Evolutionary conservation across 23 red algal species (phyloP).

Genomic region (Cyanidiococcus yangmingshanensis): DNA sequence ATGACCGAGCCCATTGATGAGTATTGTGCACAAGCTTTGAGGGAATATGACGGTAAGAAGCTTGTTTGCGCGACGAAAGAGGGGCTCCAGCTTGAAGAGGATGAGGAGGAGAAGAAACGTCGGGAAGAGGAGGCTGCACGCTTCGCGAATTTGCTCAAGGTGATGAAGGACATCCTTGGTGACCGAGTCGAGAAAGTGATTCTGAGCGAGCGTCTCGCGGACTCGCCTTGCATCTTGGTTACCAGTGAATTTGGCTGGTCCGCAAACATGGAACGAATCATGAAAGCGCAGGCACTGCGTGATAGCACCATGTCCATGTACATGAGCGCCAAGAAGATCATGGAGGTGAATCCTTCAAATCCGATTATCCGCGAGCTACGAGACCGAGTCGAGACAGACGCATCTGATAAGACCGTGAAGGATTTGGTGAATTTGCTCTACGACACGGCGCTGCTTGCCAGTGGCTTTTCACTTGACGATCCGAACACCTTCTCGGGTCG

Average conservation of each 20-base stretch:
- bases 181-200: conserved; percentile 97
- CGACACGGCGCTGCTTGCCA: conserved; percentile 75
- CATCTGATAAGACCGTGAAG: conserved; percentile 92
- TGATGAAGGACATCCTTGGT: conserved; percentile 94
- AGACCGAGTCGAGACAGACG: conserved; percentile 77
- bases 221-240: conserved; percentile 88
- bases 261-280: conserved; percentile 97
- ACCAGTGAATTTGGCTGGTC: conserved; percentile 89
- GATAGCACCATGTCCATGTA: conserved; percentile 82
- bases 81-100: conserved; percentile 62
- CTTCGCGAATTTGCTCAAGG: conserved; percentile 66
- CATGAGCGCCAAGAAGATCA: conserved; percentile 86
- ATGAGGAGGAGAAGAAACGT: conserved; percentile 61
- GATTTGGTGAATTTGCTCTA: conserved; percentile 83
- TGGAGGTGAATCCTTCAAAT: conserved; percentile 87
- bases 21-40: conserved; percentile 92
- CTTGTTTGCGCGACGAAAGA: conserved; percentile 95
- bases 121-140: conserved; percentile 72
- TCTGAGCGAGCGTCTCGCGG: conserved; percentile 70
- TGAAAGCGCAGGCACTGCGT: conserved; percentile 91
- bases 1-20: conserved; percentile 99
- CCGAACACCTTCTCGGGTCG: conserved; percentile 67
- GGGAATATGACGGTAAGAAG: conserved; percentile 98
- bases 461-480: conserved; percentile 80
- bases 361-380: conserved; percentile 70